Conservation (phyloP, 352 stramenopile species). For the Blastocystis sp. region DNA sequence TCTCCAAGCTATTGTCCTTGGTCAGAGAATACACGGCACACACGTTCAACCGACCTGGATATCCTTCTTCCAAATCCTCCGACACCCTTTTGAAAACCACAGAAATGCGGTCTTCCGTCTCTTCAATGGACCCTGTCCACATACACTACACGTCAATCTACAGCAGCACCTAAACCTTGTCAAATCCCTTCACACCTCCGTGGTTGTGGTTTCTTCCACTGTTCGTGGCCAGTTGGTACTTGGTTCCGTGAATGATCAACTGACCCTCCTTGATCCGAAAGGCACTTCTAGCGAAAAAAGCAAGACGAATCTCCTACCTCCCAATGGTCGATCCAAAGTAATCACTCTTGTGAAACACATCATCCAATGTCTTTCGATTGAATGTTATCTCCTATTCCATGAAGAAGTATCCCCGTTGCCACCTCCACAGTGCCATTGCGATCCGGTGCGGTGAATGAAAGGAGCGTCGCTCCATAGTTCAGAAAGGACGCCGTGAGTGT, state of each 20-base stretch:
- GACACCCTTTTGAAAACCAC: constrained; percentile 54
- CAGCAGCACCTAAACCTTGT: background rate
- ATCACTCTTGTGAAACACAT: constrained; percentile 42
- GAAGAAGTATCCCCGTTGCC: no score
- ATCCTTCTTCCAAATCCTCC: constrained; percentile 58
- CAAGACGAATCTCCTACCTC: background rate
- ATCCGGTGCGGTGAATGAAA: constrained; percentile 40
- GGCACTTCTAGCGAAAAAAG: background rate
- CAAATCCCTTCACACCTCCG: constrained; percentile 49
- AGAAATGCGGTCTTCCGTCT: constrained; percentile 2
- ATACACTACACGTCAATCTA: background rate
- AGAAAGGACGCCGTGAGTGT: constrained; percentile 23
- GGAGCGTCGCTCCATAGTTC: constrained; percentile 51
- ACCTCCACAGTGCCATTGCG: constrained; percentile 24
- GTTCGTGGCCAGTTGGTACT: constrained; percentile 31
- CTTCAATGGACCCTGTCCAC: background rate
- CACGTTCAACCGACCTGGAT: constrained; percentile 57
- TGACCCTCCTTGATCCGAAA: constrained; percentile 50
- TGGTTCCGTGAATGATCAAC: background rate
- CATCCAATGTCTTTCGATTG: constrained; percentile 31
- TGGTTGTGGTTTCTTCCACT: constrained; percentile 54
- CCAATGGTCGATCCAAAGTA: constrained; percentile 56
- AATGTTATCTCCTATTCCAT: constrained; percentile 27
- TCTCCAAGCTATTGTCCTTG: constrained; percentile 39
- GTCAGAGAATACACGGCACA: constrained; percentile 25